Base-by-base conservation (phyloP, 495 filamentous ascomycete species). In the Usnea hakonensis region DNA sequence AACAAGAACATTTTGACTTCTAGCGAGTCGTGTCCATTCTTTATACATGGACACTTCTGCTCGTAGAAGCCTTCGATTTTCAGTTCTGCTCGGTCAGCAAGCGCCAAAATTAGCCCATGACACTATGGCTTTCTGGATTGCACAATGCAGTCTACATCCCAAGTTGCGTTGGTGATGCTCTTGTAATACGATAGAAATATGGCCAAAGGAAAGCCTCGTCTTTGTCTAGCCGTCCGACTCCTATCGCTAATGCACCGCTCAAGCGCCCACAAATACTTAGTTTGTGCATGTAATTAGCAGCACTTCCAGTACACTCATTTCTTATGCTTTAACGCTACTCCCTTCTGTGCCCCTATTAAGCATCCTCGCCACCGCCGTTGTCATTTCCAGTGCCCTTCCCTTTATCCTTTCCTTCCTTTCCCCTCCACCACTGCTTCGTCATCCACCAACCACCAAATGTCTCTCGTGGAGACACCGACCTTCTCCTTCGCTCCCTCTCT, bases 391-490 rank as follows among this genome's bases (percentile, higher is more conserved):
- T 19, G 26, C 32, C 64, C 38, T 63, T 55, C 13, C 55, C 52
- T 38, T 48, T 63, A 19, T 56, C 57, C 43, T 61, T 59, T 30
- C 60, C 17, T 21, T 59, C 30, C 38, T 36, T 46, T 43, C 65
- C 43, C 33, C 65, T 70, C 74, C 74, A 76, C 74, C 74, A 76
- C 30, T 60, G 60, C 21, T 37, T 57, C 65, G 72, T 64, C 60
- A 67, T 70, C 74, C 72, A 76, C 74, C 74, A 76, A 13, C 72
- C 72, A 2, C 74, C 71, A 5, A 67, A 38, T 10, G 67, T 70
- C 9, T 69, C 71, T 53, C 72, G 74, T 11, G 21, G 46, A 17
- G 59, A 55, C 5, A n/a, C 54, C 8, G 53, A 55, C 10, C 44
- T 55, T 41, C 66, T 57, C 11, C 53, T 53, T 7, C 44, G 48